These are phyloP conservation scores for Sherardia arvensis DNA, from an alignment of 257 asterid species.

Conservation along the genomic window DNA sequence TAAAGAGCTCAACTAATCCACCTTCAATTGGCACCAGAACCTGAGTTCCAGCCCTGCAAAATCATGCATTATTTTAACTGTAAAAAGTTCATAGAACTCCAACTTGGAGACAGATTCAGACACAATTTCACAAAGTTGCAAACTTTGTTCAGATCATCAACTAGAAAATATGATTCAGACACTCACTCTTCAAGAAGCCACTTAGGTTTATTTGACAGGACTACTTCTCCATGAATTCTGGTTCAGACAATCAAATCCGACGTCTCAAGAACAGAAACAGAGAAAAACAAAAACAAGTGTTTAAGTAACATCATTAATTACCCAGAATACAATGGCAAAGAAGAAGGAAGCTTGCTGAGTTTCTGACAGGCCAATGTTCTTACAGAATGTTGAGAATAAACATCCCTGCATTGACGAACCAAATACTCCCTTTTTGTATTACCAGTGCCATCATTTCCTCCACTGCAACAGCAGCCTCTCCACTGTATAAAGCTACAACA, in stretches of 20 bases:
- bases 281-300: neutral
- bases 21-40: conserved; percentile 60
- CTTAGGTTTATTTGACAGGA: conserved; percentile 50
- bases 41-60: conserved; percentile 63
- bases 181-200: conserved; percentile 42
- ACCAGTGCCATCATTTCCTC: conserved; percentile 27
- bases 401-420: conserved; percentile 46
- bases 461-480: conserved; percentile 77
- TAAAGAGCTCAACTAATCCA: conserved; percentile 62
- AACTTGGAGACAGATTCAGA: neutral
- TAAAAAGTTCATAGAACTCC: neutral
- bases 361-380: conserved; percentile 47
- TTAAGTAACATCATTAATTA: conserved; percentile 7
- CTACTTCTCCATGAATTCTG: conserved; percentile 86
- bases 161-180: conserved; percentile 5
- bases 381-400: conserved; percentile 33
- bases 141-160: neutral
- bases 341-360: conserved; percentile 49
- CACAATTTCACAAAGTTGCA: neutral
- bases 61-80: neutral
- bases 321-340: conserved; percentile 73
- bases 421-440: conserved; percentile 30
- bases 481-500: conserved; percentile 61
- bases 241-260: neutral
- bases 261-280: neutral